Base-by-base conservation (phyloP, 108 stramenopile species). In the Conticribra guillardii region DNA sequence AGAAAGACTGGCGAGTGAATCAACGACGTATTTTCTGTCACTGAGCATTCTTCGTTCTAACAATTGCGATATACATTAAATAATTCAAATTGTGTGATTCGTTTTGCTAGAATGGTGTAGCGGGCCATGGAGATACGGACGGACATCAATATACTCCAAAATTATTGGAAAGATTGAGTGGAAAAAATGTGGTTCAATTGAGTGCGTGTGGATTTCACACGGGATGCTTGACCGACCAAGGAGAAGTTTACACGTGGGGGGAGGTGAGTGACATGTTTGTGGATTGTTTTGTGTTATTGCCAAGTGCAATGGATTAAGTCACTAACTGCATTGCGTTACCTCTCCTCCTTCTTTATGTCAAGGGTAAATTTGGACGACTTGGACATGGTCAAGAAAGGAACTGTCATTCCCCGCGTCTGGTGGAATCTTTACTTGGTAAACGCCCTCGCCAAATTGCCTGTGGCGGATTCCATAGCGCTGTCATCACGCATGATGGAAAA, bases 161-260 rank as follows among this genome's bases (percentile, higher is more conserved):
- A 32, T 68, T 92, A 27, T 61, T 98, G 61, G 91, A 93, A 63
- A 65, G 86, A 15, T 76, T 98, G 68, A 81, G 87, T 54, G 86
- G 84, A 17, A 95, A 90, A 76, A 75, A 73, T 48, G 88, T 97
- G 29, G 91, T 90, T 14, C 96, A 96, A 74, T 60, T 98, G 31
- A 86, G 88, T 58, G 97, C 97, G 9, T 98, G 97, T 74, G 97
- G 96, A 18, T 98, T 98, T 70, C 97, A 97, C 73, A 96, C 97
- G 14, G 95, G 91, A 21, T 94, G 90, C 68, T 81, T 96, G 82
- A 93, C 93, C 2, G 91, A 95, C 66, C 67, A 64, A 45, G 90
- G 87, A 24, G 90, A 96, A 60, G 71, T 95, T 19, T 97, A 82
- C 66, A 92, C 93, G 15, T 94, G 91, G 93, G 94, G 90, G 7